Evolutionary conservation across 495 filamentous ascomycete genomes (phyloP).

Genomic region (Collariella sp.): DNA sequence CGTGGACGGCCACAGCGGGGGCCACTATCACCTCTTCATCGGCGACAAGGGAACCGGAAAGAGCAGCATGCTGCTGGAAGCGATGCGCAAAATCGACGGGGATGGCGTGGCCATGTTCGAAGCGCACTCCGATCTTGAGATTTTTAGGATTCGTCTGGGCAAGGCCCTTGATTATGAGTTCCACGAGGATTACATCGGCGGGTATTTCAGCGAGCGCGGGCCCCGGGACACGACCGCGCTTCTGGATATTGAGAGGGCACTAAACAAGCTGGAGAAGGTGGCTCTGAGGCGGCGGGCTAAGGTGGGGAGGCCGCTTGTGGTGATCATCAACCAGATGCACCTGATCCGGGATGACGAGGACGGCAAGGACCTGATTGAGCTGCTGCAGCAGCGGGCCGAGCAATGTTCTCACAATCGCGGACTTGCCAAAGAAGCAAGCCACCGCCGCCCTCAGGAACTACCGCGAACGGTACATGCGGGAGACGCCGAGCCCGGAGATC

Average conservation of each 20-base stretch:
- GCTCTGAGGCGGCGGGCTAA: constrained; percentile 55
- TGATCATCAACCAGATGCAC: constrained; percentile 90
- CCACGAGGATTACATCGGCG: constrained; percentile 82
- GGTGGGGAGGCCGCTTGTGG: constrained; percentile 59
- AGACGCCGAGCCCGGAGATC: constrained; percentile 43
- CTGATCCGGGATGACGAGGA: constrained; percentile 84
- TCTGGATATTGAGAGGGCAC: constrained; percentile 87
- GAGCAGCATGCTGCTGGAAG: constrained; percentile 87
- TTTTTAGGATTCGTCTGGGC: constrained; percentile 84
- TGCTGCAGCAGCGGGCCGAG: constrained; percentile 92
- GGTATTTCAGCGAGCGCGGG: constrained; percentile 86
- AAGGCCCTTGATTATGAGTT: constrained; percentile 94
- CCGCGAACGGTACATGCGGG: constrained; percentile 58
- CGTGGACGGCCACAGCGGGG: constrained; percentile 55
- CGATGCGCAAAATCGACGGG: constrained; percentile 84
- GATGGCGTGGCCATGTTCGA: constrained; percentile 88
- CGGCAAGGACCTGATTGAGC: constrained; percentile 82
- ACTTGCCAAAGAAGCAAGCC: constrained; percentile 70
- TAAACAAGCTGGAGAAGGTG: constrained; percentile 97
- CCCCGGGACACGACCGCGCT: constrained; percentile 85
- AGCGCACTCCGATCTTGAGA: constrained; percentile 88
- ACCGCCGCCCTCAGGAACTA: constrained; percentile 67
- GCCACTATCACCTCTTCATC: constrained; percentile 88
- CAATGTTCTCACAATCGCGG: constrained; percentile 75
- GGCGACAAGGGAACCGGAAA: constrained; percentile 97